A percentile compares a stretch with the other conserved stretches of the same genome.
Conservation (phyloP, 2,329 filamentous ascomycete genomes). For the Diaporthe amygdali region DNA sequence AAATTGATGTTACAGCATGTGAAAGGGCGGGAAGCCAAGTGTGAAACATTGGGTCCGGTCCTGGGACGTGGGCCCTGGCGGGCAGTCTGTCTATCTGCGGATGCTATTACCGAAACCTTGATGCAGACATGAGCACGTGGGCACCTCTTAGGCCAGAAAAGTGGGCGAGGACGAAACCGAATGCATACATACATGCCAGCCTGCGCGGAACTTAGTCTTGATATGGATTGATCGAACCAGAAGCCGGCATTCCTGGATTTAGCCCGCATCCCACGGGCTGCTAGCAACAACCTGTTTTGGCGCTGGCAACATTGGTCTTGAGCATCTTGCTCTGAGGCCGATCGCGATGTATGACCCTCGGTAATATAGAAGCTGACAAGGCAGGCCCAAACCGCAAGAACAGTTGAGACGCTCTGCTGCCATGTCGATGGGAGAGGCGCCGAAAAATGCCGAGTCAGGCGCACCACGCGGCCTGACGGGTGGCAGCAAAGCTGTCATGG, state of each 20-base stretch:
- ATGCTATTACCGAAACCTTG: not conserved
- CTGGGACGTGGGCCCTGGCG: not conserved
- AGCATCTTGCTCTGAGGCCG: not conserved
- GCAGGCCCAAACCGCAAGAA: too few species aligned
- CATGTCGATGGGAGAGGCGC: not conserved
- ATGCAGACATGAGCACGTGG: constrained; percentile 17
- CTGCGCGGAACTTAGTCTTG: not conserved
- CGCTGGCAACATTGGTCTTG: too few species aligned
- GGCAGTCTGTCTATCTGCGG: not conserved
- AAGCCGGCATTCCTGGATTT: not conserved
- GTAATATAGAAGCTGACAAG: too few species aligned
- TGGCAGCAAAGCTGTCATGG: not conserved
- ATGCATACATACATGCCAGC: not conserved
- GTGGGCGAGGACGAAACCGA: not conserved
- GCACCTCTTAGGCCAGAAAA: constrained; percentile 22
- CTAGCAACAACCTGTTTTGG: too few species aligned
- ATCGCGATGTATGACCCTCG: too few species aligned
- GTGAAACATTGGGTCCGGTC: not conserved
- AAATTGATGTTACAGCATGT: constrained; percentile 2
- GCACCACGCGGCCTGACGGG: not conserved
- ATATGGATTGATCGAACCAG: not conserved
- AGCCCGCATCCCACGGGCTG: not conserved
- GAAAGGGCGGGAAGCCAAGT: constrained; percentile 5
- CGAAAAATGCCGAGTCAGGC: not conserved
- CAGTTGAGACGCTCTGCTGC: too few species aligned